Evolutionary conservation across 306 rosid species (phyloP), one percentile per base, ranked within the genome.

Genomic region (Alnus glutinosa): DNA sequence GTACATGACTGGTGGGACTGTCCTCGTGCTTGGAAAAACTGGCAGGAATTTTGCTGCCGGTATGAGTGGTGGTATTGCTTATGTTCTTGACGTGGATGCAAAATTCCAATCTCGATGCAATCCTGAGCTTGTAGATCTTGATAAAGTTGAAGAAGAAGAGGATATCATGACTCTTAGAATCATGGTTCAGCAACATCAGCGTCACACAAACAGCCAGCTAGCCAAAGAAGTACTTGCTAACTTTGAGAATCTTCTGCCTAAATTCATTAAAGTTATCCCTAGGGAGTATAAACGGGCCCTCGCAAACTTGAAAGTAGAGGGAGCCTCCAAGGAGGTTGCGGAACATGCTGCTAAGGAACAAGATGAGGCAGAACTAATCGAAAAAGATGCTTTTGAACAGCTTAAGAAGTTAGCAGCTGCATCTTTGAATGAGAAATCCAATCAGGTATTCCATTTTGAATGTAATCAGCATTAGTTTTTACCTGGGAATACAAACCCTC

Each of bases 11-110:
- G 99, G 99, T 52, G 99, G 99, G 55, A 93, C 90, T 19, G 98
- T 96, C 59, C 94, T 96, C 34, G 93, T 96, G 72, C 97, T 96
- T 78, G 99, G 99, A 51, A 86, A 88, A 84, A 96, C 99, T 48
- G 99, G 99, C 32, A 88, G 99, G 80, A 96, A 96, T 80, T 96
- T 96, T 78, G 99, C 99, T 18, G 99, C 99, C 10, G 99, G 99
- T 61, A 96, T 96, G 99, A 96, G 99, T 79, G 99, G 99, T 73
- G 99, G 99, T 85, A 54, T 91, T 57, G 98, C 99, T 79, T 96
- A 88, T 77, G 91, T 96, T 81, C 92, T 93, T 79, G 97, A 96
- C 70, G 32, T 83, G 49, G 96, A 91, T 76, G 92, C 92, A 39
- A 83, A 87, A 64, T 96, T 96, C 84, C 78, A 67, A 62, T 80